Percentiles rank a stretch among this genome's conserved stretches.
These are phyloP conservation scores for Talaromyces proteolyticus DNA, from an alignment of 495 filamentous ascomycete genomes.

Conservation along the genomic window DNA sequence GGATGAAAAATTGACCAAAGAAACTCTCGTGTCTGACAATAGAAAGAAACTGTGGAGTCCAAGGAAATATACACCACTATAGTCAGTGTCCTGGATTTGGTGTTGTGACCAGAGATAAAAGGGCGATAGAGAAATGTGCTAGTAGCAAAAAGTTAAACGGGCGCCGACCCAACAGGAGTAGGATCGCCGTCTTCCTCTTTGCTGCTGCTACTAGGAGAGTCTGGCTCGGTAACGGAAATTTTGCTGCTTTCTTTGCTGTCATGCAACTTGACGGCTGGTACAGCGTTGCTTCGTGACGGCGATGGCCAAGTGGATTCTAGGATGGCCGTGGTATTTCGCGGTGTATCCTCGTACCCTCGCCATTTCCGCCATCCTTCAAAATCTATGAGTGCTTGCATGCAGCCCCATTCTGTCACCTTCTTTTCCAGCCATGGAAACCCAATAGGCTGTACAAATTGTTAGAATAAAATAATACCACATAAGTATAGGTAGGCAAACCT, in stretches of 20 bases:
- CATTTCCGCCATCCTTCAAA: constrained; percentile 97
- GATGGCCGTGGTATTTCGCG: constrained; percentile 9
- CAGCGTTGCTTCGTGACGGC: not conserved
- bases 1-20: not conserved
- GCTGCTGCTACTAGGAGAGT: constrained; percentile 5
- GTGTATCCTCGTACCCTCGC: constrained; percentile 66
- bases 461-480: constrained; percentile 7
- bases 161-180: not conserved
- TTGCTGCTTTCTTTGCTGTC: not conserved
- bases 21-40: not conserved
- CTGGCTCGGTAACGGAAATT: constrained; percentile 4
- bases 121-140: too few species aligned
- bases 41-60: not conserved
- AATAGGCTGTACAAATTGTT: constrained; percentile 58
- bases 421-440: constrained; percentile 96
- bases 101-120: too few species aligned
- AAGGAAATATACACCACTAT: too few species aligned
- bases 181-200: constrained; percentile 6
- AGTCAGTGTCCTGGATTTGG: too few species aligned
- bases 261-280: not conserved
- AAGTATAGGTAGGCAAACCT: constrained; percentile 51
- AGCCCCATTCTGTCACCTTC: constrained; percentile 99
- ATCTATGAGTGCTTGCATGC: constrained; percentile 98
- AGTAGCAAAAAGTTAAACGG: not conserved
- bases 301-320: not conserved